Base-by-base conservation (phyloP, 768 basidiomycete species). In the Dentipellis sp. region DNA sequence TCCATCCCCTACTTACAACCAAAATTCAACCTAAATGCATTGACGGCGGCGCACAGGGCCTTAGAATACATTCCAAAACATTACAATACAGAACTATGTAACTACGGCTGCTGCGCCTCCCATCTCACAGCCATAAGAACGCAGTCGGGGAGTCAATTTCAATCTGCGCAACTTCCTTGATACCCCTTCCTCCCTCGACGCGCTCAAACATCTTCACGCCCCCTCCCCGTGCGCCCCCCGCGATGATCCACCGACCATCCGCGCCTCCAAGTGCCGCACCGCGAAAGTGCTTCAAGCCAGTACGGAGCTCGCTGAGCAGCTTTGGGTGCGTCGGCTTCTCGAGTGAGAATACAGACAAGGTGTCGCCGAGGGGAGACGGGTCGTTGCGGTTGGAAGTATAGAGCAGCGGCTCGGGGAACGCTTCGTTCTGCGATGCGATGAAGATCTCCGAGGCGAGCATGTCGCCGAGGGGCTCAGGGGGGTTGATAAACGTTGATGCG, bases 351-450 rank as follows among this genome's bases (percentile, higher is more conserved):
- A 91, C 78, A 5, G 87, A 76, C 59, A 92, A 80, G 34, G 79
- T 79, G 66, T 92, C 89, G 21, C 89, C 88, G 48, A 77, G 80
- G 0, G 80, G 72, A 19, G 80, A 76, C 4, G 83, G 83, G 63
- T 88, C 82, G 62, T 89, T 84, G 35, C 90, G 77, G 68, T 91
- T 92, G 3, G 88, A 85, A 10, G 80, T 70, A 64, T 89, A 91
- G 14, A 91, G 70, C 66, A 84, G 84, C 2, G 79, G 74, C 0
- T 69, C 72, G 0, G 82, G 73, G 70, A 76, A 85, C 3, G 75
- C 64, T 7, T 69, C 42, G 58, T 81, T 82, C 11, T 81, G 72
- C 6, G 70, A 63, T 0, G 86, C 81, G 56, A 87, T 71, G 54
- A 88, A 73, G 58, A 90, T 78, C 63, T 89, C 90, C 0, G 86